Base-by-base conservation (phyloP, 225 moss, liverwort and hornwort species). In the Climacium dendroides region DNA sequence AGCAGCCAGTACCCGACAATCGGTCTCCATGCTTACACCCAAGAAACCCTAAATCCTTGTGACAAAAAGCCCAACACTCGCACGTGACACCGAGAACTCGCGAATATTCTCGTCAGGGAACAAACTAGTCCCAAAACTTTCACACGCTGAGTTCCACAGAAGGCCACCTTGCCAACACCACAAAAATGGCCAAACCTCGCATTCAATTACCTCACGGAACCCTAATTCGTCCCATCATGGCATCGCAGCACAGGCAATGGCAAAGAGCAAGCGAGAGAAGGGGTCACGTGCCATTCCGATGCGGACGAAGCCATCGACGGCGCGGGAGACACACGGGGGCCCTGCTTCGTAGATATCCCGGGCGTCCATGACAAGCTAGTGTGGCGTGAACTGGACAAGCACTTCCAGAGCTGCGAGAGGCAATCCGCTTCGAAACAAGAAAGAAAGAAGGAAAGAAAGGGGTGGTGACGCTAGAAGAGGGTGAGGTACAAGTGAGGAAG, bases 231-330 rank as follows among this genome's bases (percentile, higher is more conserved):
- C 69, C 57, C 39, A 78, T 30, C 15, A 39, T 39, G 50, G 32
- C 76, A 77, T 69, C 30, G 37, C 55, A 87, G 84, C n/a, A 75
- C 71, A 65, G 50, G 41, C 58, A 69, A 60, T 5, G 58, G 74
- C 63, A 13, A 26, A 79, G 53, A 20, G 74, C 13, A 39, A 72
- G 35, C 17, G 66, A 65, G n/a, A 61, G 24, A 14, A 57, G 57
- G 20, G 7, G 13, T 57, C 43, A 25, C 54, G 23, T 63, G 97
- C 98, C 84, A 96, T 97, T 92, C 99, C 99, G 83, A 97, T 96
- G 83, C 99, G 97, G 79, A 99, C 99, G 90, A 97, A 99, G 79
- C 99, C 99, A 72, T 99, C 99, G 87, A 99, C 99, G 65, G 99
- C 97, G 83, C 99, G 95, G 30, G 99, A 99, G 91, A 96, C 91